Conservation (phyloP, 2,329 filamentous ascomycete genomes). For the Phialophora verrucosa region DNA sequence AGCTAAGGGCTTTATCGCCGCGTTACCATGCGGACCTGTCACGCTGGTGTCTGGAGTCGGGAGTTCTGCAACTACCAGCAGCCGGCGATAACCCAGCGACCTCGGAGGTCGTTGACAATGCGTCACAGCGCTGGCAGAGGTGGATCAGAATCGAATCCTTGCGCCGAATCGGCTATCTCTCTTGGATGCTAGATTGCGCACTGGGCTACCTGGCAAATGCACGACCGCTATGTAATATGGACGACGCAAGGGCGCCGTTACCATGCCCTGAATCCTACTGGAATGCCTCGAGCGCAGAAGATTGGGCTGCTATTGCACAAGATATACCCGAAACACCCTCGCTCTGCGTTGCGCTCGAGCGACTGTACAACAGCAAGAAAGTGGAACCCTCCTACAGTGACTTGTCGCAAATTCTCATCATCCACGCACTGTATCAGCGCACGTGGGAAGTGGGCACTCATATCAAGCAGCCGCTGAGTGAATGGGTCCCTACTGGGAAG, state of each 20-base stretch:
- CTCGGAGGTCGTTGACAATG: slow-evolving; percentile 1
- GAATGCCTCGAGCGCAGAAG: slow-evolving; percentile 45
- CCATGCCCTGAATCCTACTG: slow-evolving; percentile 51
- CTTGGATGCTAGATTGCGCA: slow-evolving; percentile 49
- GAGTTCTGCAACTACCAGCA: slow-evolving; percentile 30
- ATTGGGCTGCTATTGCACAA: slow-evolving; percentile 41
- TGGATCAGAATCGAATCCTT: slow-evolving; percentile 49
- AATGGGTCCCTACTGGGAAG: slow-evolving; percentile 53
- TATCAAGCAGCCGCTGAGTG: slow-evolving; percentile 53
- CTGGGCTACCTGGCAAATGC: slow-evolving; percentile 45
- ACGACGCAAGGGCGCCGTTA: slow-evolving; percentile 48
- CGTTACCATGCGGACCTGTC: slow-evolving; percentile 37
- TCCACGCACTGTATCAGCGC: slow-evolving; percentile 58
- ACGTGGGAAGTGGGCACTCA: slow-evolving; percentile 57
- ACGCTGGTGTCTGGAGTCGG: slow-evolving; percentile 36
- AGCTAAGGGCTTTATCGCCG: slow-evolving; percentile 26
- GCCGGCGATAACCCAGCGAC: neutral
- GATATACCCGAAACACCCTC: slow-evolving; percentile 17
- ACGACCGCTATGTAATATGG: slow-evolving; percentile 43
- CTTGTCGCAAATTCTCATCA: slow-evolving; percentile 56
- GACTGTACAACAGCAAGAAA: slow-evolving; percentile 57
- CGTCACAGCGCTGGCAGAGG: slow-evolving; percentile 43
- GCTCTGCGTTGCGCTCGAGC: slow-evolving; percentile 48
- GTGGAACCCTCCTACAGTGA: slow-evolving; percentile 54
- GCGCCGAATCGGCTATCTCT: slow-evolving; percentile 50